Conservation (phyloP, 225 moss, liverwort and hornwort species). For the Physcomitrellopsis africana region DNA sequence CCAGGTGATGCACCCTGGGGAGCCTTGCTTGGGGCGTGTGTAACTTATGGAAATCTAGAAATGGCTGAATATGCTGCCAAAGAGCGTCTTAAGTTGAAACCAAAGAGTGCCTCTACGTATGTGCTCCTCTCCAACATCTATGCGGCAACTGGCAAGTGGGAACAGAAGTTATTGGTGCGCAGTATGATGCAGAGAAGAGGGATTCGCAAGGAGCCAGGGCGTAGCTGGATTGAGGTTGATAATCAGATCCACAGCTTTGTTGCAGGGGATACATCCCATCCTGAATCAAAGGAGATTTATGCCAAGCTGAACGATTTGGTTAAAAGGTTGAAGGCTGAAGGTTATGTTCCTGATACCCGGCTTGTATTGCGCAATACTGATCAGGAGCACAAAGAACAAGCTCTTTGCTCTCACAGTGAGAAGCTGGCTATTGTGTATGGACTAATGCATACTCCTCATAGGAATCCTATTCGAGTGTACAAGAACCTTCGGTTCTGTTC, state of each 20-base stretch:
- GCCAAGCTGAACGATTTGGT: conserved; percentile 13
- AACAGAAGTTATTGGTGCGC: conserved; percentile 32
- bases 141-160: conserved; percentile 42
- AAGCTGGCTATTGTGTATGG: conserved; percentile 34
- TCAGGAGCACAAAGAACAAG: conserved; percentile 26
- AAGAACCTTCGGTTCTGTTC: conserved; percentile 35
- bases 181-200: conserved; percentile 30
- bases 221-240: conserved; percentile 38
- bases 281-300: conserved; percentile 39
- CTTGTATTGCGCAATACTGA: conserved; percentile 28
- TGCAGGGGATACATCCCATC: conserved; percentile 36
- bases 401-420: conserved; percentile 35
- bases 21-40: conserved; percentile 46
- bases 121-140: conserved; percentile 44
- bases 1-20: conserved; percentile 33
- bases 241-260: conserved; percentile 31
- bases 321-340: conserved; percentile 26
- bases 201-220: conserved; percentile 34
- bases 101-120: conserved; percentile 32
- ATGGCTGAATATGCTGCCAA: conserved; percentile 35
- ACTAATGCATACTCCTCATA: conserved; percentile 19
- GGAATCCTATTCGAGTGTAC: conserved; percentile 25
- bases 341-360: conserved; percentile 35
- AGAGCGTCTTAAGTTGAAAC: conserved; percentile 34
- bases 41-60: conserved; percentile 33